Percentiles rank a stretch among this genome's conserved stretches.
Conservation (phyloP, 805 yeast species). For the Diddensiella transvaalensis region DNA sequence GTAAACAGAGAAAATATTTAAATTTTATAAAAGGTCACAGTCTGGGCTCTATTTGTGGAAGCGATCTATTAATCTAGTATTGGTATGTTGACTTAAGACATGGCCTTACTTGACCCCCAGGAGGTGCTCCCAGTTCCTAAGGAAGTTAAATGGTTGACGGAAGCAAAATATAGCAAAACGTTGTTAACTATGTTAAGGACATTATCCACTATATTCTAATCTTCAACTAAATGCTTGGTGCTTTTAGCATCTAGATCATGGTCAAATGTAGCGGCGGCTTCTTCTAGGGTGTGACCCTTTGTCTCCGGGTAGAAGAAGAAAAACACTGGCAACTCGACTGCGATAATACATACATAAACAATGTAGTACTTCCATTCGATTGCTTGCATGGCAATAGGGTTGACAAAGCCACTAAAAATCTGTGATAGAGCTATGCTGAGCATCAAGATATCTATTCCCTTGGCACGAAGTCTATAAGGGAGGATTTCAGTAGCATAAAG, state of each 20-base stretch:
- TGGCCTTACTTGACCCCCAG: too few relatives aligned
- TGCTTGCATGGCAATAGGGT: slow-evolving; percentile 41
- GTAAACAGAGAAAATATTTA: too few relatives aligned
- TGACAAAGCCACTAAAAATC: slow-evolving; percentile 28
- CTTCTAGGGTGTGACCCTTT: slow-evolving; percentile 41
- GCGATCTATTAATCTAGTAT: too few relatives aligned
- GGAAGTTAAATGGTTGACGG: too few relatives aligned
- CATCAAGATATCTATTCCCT: slow-evolving; percentile 10
- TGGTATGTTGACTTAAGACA: too few relatives aligned
- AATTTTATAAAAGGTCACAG: too few relatives aligned
- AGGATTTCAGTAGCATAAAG: slow-evolving; percentile 36
- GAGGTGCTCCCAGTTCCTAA: too few relatives aligned
- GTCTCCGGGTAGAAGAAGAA: slow-evolving; percentile 40
- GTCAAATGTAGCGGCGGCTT: slow-evolving; percentile 40
- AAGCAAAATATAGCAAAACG: too few relatives aligned
- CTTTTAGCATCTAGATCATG: slow-evolving; percentile 15
- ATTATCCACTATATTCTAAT: too few relatives aligned
- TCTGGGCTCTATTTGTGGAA: too few relatives aligned
- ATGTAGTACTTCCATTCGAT: slow-evolving; percentile 45
- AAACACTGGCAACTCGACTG: slow-evolving; percentile 30
- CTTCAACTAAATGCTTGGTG: not conserved
- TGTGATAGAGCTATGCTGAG: slow-evolving; percentile 6
- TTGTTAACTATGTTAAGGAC: too few relatives aligned
- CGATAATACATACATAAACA: slow-evolving; percentile 29
- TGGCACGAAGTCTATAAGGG: slow-evolving; percentile 19